Evolutionary conservation across 441 rosid genomes (phyloP).

Genomic region (Eutrema salsugineum): DNA sequence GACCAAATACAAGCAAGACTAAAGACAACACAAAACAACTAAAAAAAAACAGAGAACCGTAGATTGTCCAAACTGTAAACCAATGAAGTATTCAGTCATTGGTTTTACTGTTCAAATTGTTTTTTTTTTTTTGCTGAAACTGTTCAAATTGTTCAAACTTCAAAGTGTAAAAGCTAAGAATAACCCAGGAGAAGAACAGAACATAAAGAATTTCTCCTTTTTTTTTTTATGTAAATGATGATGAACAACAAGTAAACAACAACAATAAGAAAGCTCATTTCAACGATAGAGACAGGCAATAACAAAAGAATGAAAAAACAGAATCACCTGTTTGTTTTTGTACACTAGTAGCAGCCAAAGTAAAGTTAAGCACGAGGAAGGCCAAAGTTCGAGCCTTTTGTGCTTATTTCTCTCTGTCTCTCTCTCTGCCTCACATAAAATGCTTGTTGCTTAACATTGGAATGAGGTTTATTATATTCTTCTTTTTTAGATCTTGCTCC

Average conservation of each 20-base stretch:
- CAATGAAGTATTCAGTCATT: no score
- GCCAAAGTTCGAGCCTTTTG: slow-evolving; percentile 14
- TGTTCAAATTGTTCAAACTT: no score
- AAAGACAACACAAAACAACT: no score
- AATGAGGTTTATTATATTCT: slow-evolving; percentile 22
- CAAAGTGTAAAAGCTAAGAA: background rate
- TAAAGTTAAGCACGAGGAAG: slow-evolving; percentile 7
- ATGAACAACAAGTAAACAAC: background rate
- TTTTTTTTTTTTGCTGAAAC: no score
- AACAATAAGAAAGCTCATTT: background rate
- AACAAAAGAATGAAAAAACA: background rate
- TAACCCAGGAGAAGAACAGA: background rate
- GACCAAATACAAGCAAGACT: background rate
- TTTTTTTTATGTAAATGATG: no score
- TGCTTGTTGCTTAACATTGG: slow-evolving; percentile 15
- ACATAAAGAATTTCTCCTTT: background rate
- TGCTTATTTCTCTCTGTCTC: slow-evolving; percentile 7
- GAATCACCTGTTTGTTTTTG: slow-evolving; percentile 26
- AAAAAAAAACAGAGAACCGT: no score
- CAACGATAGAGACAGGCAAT: background rate
- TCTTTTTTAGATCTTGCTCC: slow-evolving; percentile 29
- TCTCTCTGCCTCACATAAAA: background rate
- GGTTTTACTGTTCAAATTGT: no score
- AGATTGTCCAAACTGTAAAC: background rate
- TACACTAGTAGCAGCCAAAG: slow-evolving; percentile 24